A percentile compares a stretch with the other conserved stretches of the same genome.
Conservation (phyloP, 139 green algal species). For the Closterium sp. region DNA sequence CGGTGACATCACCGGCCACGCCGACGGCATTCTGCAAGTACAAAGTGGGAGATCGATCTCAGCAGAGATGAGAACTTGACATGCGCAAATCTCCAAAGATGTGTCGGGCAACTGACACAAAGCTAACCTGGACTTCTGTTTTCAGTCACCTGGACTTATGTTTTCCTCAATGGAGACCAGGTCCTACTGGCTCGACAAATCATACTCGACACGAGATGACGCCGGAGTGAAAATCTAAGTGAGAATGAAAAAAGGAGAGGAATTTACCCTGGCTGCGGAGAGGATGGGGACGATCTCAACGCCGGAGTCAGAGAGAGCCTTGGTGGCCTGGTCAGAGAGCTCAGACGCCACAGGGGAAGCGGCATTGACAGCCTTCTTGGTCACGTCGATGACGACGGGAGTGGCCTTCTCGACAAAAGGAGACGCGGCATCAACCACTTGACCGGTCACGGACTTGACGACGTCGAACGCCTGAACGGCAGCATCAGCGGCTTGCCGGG, state of each 20-base stretch:
- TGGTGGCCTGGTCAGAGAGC: conserved; percentile 9
- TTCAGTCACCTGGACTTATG: no score
- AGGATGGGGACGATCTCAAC: conserved; percentile 17
- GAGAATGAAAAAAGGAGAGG: neutral
- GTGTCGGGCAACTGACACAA: no score
- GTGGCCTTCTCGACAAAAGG: conserved; percentile 11
- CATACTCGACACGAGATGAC: no score
- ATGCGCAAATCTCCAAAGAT: no score
- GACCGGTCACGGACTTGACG: neutral
- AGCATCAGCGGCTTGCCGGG: neutral
- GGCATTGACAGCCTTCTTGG: conserved; percentile 10
- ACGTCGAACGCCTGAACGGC: conserved; percentile 1
- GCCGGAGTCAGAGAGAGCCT: conserved; percentile 19
- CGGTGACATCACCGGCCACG: neutral
- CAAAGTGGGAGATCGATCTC: neutral
- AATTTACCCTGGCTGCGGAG: conserved; percentile 16
- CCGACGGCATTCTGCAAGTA: conserved; percentile 1
- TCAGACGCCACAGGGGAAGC: conserved; percentile 9
- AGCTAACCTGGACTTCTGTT: no score
- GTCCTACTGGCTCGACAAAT: no score
- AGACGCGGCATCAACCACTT: conserved; percentile 11
- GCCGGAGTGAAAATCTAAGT: neutral
- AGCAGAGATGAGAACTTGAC: neutral
- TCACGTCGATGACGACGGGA: conserved; percentile 13
- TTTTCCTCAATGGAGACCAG: no score